Evolutionary conservation across 1,284 basidiomycete genomes (phyloP).

Genomic region (Moesziomyces antarcticus): DNA sequence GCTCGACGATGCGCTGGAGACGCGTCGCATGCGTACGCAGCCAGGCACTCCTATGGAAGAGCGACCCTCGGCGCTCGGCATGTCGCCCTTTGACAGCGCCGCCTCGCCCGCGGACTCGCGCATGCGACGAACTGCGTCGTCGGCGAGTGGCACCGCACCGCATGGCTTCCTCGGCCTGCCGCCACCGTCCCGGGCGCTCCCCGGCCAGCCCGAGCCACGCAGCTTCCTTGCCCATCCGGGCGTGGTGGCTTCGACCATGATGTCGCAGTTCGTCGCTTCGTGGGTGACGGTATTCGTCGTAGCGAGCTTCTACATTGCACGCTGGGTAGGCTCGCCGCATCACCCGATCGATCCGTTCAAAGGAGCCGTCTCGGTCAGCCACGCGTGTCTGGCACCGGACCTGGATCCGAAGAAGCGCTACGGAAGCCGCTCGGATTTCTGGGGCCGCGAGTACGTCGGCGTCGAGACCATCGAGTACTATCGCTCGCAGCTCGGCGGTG

Average conservation of each 20-base stretch:
- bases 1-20: constrained; percentile 60
- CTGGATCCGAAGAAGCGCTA: constrained; percentile 60
- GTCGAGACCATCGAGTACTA: constrained; percentile 55
- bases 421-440: constrained; percentile 57
- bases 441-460: constrained; percentile 62
- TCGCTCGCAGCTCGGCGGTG: constrained; percentile 48
- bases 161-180: constrained; percentile 42
- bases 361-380: constrained; percentile 62
- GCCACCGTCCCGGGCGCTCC: constrained; percentile 26
- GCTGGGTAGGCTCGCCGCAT: constrained; percentile 63
- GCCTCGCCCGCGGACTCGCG: background rate
- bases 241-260: constrained; percentile 67
- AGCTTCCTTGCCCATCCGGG: constrained; percentile 66
- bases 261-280: constrained; percentile 60
- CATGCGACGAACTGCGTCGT: constrained; percentile 28
- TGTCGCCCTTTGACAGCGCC: constrained; percentile 11
- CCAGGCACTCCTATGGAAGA: constrained; percentile 53
- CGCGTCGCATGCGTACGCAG: constrained; percentile 41
- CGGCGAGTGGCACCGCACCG: constrained; percentile 26
- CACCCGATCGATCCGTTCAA: constrained; percentile 66
- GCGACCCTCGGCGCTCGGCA: constrained; percentile 22
- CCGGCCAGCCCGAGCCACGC: constrained; percentile 48
- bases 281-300: constrained; percentile 56
- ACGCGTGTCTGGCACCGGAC: constrained; percentile 57
- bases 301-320: constrained; percentile 62